Evolutionary conservation across 495 filamentous ascomycete genomes (phyloP).

Genomic region (Xylaria venustula): DNA sequence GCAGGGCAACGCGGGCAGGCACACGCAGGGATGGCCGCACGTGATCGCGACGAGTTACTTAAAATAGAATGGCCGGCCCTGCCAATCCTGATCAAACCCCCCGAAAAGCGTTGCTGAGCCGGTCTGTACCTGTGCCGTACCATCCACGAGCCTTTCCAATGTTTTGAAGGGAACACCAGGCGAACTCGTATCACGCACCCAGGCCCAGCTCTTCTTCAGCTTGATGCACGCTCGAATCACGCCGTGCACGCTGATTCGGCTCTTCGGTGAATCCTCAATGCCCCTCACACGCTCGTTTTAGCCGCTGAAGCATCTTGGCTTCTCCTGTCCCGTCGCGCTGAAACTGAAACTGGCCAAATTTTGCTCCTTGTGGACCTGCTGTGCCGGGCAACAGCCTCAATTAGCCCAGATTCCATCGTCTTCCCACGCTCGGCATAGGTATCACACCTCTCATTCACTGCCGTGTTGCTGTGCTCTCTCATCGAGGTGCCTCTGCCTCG

Average conservation of each 20-base stretch:
- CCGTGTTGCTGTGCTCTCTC: background rate
- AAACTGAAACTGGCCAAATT: conserved; percentile 13
- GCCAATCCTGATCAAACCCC: conserved; percentile 10
- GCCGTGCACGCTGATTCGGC: background rate
- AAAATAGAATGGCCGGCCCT: conserved; percentile 16
- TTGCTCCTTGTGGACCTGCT: conserved; percentile 10
- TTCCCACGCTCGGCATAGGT: background rate
- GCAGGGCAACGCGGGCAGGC: background rate
- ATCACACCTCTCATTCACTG: background rate
- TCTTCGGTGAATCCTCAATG: conserved; percentile 5
- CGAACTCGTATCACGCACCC: conserved; percentile 1
- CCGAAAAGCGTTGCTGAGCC: conserved; percentile 6
- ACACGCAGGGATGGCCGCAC: conserved; percentile 6
- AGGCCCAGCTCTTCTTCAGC: background rate
- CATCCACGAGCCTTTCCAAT: conserved; percentile 4
- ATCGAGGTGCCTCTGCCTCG: background rate
- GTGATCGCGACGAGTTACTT: conserved; percentile 3
- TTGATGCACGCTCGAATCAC: conserved; percentile 4
- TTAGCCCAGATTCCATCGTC: conserved; percentile 7
- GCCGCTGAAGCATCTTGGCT: conserved; percentile 7
- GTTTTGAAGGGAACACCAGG: background rate
- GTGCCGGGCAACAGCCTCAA: conserved; percentile 11
- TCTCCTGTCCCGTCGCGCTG: conserved; percentile 4
- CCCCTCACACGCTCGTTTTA: background rate
- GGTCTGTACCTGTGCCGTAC: conserved; percentile 4